phyloP scores from a whole-genome alignment of 495 filamentous ascomycete genomes.

The Aspergillus mulundensis region DNA sequence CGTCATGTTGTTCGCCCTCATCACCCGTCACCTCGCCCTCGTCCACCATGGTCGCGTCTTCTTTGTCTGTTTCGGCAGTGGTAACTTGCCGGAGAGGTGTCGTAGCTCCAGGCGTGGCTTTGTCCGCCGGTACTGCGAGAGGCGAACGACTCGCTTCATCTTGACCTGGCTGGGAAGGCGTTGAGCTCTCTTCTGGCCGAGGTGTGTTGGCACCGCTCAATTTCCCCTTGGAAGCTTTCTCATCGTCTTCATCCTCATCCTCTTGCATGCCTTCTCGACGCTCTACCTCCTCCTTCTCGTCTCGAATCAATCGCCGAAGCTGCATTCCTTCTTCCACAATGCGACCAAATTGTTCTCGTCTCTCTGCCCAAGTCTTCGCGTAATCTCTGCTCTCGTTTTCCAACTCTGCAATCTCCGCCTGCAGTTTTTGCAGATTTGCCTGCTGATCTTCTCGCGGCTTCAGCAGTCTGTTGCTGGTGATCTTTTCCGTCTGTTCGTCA shows the following conservation, averaged over 20 bases:
- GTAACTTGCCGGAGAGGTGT: conserved; percentile 43
- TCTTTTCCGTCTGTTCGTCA: conserved; percentile 79
- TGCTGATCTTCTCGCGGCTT: conserved; percentile 80
- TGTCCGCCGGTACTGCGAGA: conserved; percentile 34
- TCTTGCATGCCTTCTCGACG: conserved; percentile 74
- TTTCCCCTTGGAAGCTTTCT: conserved; percentile 52
- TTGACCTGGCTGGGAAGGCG: conserved; percentile 46
- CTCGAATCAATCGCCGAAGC: conserved; percentile 77
- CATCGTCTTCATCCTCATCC: conserved; percentile 70
- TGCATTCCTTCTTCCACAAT: conserved; percentile 91
- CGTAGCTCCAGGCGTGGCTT: conserved; percentile 25
- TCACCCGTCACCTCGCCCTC: conserved; percentile 59
- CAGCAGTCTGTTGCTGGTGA: conserved; percentile 74
- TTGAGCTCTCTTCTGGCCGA: conserved; percentile 51
- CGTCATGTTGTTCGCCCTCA: conserved; percentile 37
- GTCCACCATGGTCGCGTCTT: conserved; percentile 55
- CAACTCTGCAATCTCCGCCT: conserved; percentile 83
- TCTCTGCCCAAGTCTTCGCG: conserved; percentile 76
- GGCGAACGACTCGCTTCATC: conserved; percentile 38
- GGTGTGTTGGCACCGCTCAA: conserved; percentile 62
- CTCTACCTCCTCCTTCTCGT: conserved; percentile 89
- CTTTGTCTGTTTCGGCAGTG: conserved; percentile 32
- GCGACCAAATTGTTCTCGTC: conserved; percentile 80
- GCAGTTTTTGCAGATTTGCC: conserved; percentile 70
- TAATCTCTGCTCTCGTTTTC: conserved; percentile 80